Percentiles rank a stretch among this genome's conserved stretches.
These are phyloP conservation scores for Cinchona pubescens DNA, from an alignment of 257 asterid species.

Conservation along the genomic window DNA sequence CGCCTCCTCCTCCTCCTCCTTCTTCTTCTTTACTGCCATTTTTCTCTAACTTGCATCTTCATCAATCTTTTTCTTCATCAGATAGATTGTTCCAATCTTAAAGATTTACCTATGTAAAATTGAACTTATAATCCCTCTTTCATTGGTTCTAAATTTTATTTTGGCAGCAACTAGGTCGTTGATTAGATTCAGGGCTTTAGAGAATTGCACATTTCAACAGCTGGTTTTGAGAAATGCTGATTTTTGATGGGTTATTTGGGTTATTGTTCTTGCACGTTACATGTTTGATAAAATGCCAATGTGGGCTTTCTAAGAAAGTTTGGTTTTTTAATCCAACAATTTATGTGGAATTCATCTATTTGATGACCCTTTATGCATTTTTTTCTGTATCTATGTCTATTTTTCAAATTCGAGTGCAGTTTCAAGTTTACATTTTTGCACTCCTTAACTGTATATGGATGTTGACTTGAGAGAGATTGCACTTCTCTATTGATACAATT, in stretches of 20 bases:
- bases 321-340: not conserved
- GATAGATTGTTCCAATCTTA: not conserved
- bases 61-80: not conserved
- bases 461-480: not conserved
- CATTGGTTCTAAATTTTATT: too few species aligned
- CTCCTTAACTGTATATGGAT: not conserved
- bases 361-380: not conserved
- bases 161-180: too few species aligned
- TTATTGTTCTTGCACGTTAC: constrained; percentile 13
- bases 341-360: not conserved
- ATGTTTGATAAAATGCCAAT: constrained; percentile 37
- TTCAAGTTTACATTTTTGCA: not conserved
- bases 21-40: not conserved
- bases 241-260: not conserved
- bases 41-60: not conserved
- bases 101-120: not conserved
- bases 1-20: not conserved
- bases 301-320: not conserved
- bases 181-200: too few species aligned
- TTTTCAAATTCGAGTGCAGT: not conserved
- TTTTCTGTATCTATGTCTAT: not conserved
- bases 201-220: too few species aligned
- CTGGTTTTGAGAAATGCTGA: too few species aligned
- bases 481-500: not conserved
- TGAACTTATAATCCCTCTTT: too few species aligned